phyloP scores from a whole-genome alignment of 1,284 basidiomycete species.

The Trametes hirsuta region DNA sequence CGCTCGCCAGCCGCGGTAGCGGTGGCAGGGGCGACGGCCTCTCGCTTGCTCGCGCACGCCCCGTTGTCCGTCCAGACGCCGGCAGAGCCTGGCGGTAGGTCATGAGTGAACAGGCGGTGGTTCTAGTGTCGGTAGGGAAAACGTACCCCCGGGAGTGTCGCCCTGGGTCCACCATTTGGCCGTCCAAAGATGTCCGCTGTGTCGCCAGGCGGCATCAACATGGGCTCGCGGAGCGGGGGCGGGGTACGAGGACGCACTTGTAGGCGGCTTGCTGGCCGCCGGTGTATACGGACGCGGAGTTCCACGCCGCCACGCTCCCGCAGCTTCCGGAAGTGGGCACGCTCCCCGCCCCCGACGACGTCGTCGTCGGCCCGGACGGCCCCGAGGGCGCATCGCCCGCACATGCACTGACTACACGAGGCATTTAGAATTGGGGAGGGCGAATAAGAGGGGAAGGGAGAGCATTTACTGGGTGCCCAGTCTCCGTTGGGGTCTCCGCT shows the following conservation, averaged over 20 bases:
- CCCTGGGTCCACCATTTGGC: conserved; percentile 62
- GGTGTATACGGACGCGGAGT: conserved; percentile 44
- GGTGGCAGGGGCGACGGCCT: conserved; percentile 4
- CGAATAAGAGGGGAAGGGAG: not conserved
- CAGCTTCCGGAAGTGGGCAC: conserved; percentile 44
- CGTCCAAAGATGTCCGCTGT: conserved; percentile 50
- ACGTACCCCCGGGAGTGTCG: conserved; percentile 54
- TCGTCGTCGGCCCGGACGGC: conserved; percentile 31
- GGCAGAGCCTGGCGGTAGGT: conserved; percentile 32
- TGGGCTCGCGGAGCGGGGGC: conserved; percentile 15
- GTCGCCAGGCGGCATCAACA: conserved; percentile 20
- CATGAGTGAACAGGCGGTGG: not conserved
- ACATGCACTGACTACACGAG: conserved; percentile 59
- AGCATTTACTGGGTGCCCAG: conserved; percentile 63
- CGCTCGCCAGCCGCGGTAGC: conserved; percentile 7
- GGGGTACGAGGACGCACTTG: conserved; percentile 41
- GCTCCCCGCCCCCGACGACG: conserved; percentile 31
- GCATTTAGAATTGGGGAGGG: conserved; percentile 1
- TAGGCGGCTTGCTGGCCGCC: conserved; percentile 54
- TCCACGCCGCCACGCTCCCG: conserved; percentile 57
- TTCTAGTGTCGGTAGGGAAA: not conserved
- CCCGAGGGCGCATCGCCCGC: conserved; percentile 34
- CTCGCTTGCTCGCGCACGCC: conserved; percentile 31
- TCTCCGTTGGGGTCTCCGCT: conserved; percentile 53
- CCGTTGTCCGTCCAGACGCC: conserved; percentile 43